These are phyloP conservation scores for Penicillium brevicompactum DNA, from an alignment of 2,329 filamentous ascomycete genomes.

Conservation along the genomic window DNA sequence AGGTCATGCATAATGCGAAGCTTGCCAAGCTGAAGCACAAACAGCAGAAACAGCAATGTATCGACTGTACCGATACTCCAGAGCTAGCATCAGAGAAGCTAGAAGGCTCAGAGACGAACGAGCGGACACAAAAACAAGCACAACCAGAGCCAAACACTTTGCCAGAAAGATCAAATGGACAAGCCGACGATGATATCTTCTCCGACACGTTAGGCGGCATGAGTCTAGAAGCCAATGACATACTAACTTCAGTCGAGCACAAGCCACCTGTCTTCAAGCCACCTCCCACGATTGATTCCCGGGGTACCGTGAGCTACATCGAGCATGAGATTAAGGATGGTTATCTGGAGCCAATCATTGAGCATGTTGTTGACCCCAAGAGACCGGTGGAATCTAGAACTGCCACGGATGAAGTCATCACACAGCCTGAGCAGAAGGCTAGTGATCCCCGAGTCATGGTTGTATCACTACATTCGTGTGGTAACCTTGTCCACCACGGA, in stretches of 20 bases:
- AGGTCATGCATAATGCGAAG: constrained; percentile 60
- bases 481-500: constrained; percentile 94
- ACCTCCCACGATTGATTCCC: constrained; percentile 19
- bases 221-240: constrained; percentile 33
- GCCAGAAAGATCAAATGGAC: constrained; percentile 11
- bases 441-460: constrained; percentile 65
- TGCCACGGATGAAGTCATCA: background rate
- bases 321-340: constrained; percentile 49
- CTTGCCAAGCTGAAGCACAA: constrained; percentile 67
- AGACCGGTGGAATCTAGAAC: constrained; percentile 3
- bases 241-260: constrained; percentile 13
- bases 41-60: constrained; percentile 69
- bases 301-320: constrained; percentile 45
- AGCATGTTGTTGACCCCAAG: constrained; percentile 34
- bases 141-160: constrained; percentile 3
- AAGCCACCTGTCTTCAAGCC: constrained; percentile 1
- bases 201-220: constrained; percentile 40
- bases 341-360: constrained; percentile 43
- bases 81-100: constrained; percentile 11
- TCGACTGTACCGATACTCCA: constrained; percentile 19
- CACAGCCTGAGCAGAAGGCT: constrained; percentile 8
- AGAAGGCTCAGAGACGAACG: background rate
- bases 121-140: constrained; percentile 1
- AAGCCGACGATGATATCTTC: constrained; percentile 28
- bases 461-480: constrained; percentile 94